Evolutionary conservation across 2,329 filamentous ascomycete species (phyloP), one percentile per base, ranked within the genome.

Genomic region (Pochonia chlamydosporia): DNA sequence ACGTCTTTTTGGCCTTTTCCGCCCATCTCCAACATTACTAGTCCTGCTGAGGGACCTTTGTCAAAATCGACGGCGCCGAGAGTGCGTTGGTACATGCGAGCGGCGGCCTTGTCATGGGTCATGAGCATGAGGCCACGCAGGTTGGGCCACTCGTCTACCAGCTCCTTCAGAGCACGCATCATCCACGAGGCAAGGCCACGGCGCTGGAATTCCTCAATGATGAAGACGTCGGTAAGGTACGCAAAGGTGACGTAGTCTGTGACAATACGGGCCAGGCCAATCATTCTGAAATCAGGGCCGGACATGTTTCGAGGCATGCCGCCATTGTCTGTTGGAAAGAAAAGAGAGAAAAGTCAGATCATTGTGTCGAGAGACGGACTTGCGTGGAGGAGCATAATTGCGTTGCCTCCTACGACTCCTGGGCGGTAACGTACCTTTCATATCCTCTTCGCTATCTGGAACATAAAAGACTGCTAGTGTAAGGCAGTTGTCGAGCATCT

Each of bases 191-290:
- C 85, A 2, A 89, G 68, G 0, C 85, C 84, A 9, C 72, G 68
- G 4, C 77, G 74, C 58, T 84, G 82, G 56, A 81, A 78, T 33
- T 75, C 71, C 0, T 76, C 69, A 3, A 79, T 61, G 20, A 88
- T 69, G 61, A 84, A 88, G 18, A 87, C 79, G 57, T 88, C 85
- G 23, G 84, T 84, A 46, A 72, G 65, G 49, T 86, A 89, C 28
- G 77, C 82, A 55, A 87, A 80, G 0, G 84, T 85, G 40, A 81
- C 74, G 56, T 78, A 76, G 63, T 89, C 86, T 8, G 85, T 89
- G 44, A 89, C 68, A n/a, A 86, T 63, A 28, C 85, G 67, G 40
- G 66, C 64, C 46, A 72, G 63, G 47, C 70, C 70, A 44, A 69
- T 63, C 58, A 72, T 63, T 23, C 59, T 58, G 36, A 65, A 58